phyloP scores from a whole-genome alignment of 2,329 filamentous ascomycete species.

The Capronia epimyces region DNA sequence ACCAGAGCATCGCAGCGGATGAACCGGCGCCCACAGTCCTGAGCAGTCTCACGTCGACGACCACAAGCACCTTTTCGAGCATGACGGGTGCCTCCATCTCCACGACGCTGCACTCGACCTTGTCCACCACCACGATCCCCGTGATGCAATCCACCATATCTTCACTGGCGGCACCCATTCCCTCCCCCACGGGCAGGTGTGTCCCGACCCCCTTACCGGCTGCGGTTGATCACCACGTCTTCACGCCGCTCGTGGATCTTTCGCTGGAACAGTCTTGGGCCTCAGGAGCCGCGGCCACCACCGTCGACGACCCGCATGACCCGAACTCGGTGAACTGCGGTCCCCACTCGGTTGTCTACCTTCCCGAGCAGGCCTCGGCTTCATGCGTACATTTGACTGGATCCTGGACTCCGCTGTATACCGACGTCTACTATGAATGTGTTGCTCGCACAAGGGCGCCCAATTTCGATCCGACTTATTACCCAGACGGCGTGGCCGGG shows the following conservation, averaged over 20 bases:
- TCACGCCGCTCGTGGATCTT: slow-evolving; percentile 8
- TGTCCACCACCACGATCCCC: slow-evolving; percentile 1
- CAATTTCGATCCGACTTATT: background rate
- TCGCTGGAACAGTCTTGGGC: slow-evolving; percentile 3
- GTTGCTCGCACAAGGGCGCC: slow-evolving; percentile 5
- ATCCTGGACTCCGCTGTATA: slow-evolving; percentile 6
- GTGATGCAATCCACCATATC: background rate
- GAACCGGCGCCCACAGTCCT: background rate
- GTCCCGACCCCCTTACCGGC: slow-evolving; percentile 1
- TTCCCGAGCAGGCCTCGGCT: background rate
- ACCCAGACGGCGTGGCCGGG: background rate
- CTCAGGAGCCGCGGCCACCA: background rate
- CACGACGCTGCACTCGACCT: background rate
- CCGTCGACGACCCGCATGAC: slow-evolving; percentile 6
- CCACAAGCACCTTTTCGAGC: background rate
- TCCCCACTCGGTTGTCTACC: slow-evolving; percentile 1
- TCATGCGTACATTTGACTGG: slow-evolving; percentile 9
- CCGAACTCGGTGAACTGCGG: slow-evolving; percentile 4
- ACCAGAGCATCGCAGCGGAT: background rate
- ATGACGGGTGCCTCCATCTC: background rate
- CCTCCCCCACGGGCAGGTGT: slow-evolving; percentile 1
- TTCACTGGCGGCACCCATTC: slow-evolving; percentile 1
- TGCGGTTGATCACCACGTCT: slow-evolving; percentile 6
- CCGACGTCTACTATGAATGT: slow-evolving; percentile 10
- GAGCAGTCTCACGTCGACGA: slow-evolving; percentile 5